Base-by-base conservation (phyloP, 441 rosid genomes). In the Adansonia gregorii region DNA sequence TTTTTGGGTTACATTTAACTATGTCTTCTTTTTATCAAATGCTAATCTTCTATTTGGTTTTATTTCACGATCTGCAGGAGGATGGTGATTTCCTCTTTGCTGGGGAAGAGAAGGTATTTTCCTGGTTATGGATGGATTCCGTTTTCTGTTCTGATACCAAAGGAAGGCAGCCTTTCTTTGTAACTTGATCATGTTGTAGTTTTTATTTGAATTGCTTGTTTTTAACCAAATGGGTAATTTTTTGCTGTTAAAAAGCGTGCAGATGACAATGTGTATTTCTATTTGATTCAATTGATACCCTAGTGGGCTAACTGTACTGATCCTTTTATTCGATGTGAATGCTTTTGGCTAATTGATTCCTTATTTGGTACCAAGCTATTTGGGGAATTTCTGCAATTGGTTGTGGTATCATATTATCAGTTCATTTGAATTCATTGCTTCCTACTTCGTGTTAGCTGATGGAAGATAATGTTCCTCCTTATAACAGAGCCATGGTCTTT, bases 51-150 rank as follows among this genome's bases (percentile, higher is more conserved):
- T 76, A 7, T 58, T 84, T 78, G 65, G 2, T 46, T 83, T 73
- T 83, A 31, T 76, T 80, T 79, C 66, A 61, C 79, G 14, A 77
- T 70, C 74, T 92, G 89, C 87, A 94, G 99, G 99, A 92, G 82
- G 99, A 97, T 92, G 92, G 89, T 52, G 99, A 94, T 83, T 97
- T 91, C 83, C 79, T 88, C 85, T 80, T 89, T 73, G 88, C 90
- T 43, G 97, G 87, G 67, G 98, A 93, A 67, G 99, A 94, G 71
- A 90, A 91, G 94, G 97, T 94, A 84, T 19, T 55, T 55, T 45
- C n/a, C 20, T 8, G 10, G n/a, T 54, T 72, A 17, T 55, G 64
- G n/a, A 39, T 39, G 64, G n/a, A 39, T 39, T 71, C 9, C 31
- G 22, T 52, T 52, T 35, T 54, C 45, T 71, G 61, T 71, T 71